phyloP scores from a whole-genome alignment of 192 early-diverging fungal species.

The Phycomyces blakesleeanus region DNA sequence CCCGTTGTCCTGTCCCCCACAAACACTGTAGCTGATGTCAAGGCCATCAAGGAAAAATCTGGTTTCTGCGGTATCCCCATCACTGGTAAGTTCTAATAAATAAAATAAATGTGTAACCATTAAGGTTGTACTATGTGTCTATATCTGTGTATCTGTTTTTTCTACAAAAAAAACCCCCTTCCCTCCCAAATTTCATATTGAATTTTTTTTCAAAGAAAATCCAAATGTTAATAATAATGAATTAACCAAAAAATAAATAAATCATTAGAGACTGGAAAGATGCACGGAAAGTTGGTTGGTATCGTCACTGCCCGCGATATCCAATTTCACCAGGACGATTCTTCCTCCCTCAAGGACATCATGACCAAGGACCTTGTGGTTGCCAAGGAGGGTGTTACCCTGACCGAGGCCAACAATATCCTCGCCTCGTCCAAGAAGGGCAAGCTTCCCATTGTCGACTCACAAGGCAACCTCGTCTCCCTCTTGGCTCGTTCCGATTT shows the following conservation, averaged over 20 bases:
- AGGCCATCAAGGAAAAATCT: conserved; percentile 77
- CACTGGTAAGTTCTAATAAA: conserved; percentile 58
- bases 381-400: conserved; percentile 83
- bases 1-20: conserved; percentile 81
- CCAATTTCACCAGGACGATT: conserved; percentile 79
- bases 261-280: conserved; percentile 68
- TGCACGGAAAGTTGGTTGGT: conserved; percentile 87
- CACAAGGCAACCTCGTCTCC: conserved; percentile 76
- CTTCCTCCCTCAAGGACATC: conserved; percentile 62
- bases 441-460: conserved; percentile 94
- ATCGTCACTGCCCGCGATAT: conserved; percentile 97
- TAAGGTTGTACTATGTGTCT: not conserved
- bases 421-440: conserved; percentile 90
- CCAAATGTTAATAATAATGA: no score
- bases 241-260: conserved; percentile 12
- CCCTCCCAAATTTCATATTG: no score
- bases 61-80: conserved; percentile 98
- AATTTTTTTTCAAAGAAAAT: no score
- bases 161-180: no score
- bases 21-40: conserved; percentile 82
- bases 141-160: no score
- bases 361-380: conserved; percentile 91
- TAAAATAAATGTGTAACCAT: not conserved
- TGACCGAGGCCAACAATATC: conserved; percentile 86
- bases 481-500: conserved; percentile 92